Percentiles rank a stretch among this genome's conserved stretches.
These are phyloP conservation scores for Articulospora tetracladia DNA, from an alignment of 495 filamentous ascomycete species.

Conservation along the genomic window DNA sequence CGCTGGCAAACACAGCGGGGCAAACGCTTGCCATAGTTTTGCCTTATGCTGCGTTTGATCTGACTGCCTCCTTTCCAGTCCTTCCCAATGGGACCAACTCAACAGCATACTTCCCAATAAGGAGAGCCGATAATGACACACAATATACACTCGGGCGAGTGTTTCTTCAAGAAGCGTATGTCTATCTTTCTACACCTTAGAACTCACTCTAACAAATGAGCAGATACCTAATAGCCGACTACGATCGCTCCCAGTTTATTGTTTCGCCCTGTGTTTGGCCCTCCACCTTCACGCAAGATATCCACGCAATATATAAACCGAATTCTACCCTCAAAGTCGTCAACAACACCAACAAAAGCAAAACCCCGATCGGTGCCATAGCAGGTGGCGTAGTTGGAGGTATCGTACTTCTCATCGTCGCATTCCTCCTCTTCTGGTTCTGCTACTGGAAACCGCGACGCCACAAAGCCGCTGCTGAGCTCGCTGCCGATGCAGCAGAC, in stretches of 20 bases:
- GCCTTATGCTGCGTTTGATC: constrained; percentile 52
- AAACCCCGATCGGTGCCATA: neutral
- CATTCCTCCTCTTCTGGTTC: neutral
- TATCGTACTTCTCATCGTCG: neutral
- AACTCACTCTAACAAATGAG: neutral
- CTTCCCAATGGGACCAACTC: constrained; percentile 18
- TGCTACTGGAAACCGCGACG: neutral
- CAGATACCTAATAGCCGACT: constrained; percentile 22
- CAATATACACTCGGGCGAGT: constrained; percentile 53
- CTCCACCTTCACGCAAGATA: neutral
- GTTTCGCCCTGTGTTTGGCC: constrained; percentile 10
- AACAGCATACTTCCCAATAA: constrained; percentile 49
- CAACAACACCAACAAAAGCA: neutral
- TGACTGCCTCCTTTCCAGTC: constrained; percentile 33
- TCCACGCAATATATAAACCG: constrained; percentile 13
- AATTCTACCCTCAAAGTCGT: neutral
- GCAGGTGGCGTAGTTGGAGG: constrained; percentile 9
- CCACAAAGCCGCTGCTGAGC: neutral
- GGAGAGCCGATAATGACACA: constrained; percentile 42
- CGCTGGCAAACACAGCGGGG: constrained; percentile 35
- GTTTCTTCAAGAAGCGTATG: constrained; percentile 55
- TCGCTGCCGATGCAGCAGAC: neutral
- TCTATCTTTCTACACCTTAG: neutral
- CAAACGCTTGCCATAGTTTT: constrained; percentile 42
- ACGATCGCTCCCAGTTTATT: constrained; percentile 20